Conservation (phyloP, 164 flowering plant genomes). For the Kalanchoe fedtschenkoi region DNA sequence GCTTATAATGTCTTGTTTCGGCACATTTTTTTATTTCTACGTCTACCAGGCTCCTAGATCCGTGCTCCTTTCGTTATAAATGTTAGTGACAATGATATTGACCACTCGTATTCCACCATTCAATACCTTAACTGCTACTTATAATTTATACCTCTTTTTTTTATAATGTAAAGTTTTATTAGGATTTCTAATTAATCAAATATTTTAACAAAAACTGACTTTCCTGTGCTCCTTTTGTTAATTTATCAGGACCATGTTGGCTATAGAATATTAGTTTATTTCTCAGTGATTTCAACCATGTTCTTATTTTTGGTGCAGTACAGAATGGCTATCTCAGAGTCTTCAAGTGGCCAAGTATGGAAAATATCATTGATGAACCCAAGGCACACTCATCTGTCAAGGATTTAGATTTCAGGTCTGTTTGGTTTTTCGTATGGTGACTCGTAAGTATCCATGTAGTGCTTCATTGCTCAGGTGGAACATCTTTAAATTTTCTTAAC, state of each 20-base stretch:
- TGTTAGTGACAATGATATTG: not conserved
- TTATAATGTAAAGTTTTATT: too few species aligned
- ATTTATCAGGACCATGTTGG: not conserved
- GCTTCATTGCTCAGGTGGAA: conserved; percentile 7
- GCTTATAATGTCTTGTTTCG: not conserved
- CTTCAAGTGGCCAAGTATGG: conserved; percentile 94
- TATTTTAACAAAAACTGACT: too few species aligned
- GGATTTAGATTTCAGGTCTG: conserved; percentile 87
- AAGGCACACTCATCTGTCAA: conserved; percentile 62
- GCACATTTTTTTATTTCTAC: not conserved
- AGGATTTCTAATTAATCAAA: too few species aligned
- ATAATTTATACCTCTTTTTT: not conserved
- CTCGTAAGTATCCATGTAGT: not conserved
- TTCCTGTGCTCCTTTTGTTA: too few species aligned
- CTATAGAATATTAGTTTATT: not conserved
- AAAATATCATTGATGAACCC: conserved; percentile 42
- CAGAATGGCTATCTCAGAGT: conserved; percentile 91
- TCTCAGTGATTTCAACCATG: not conserved
- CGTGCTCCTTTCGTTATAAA: not conserved
- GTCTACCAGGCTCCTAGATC: not conserved
- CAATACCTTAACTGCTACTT: not conserved
- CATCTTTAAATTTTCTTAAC: conserved; percentile 9
- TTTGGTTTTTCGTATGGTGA: not conserved
- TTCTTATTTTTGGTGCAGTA: conserved; percentile 35
- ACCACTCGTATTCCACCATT: not conserved